phyloP scores from a whole-genome alignment of 2,329 filamentous ascomycete species.

The Fusarium neocosmosporiellum region DNA sequence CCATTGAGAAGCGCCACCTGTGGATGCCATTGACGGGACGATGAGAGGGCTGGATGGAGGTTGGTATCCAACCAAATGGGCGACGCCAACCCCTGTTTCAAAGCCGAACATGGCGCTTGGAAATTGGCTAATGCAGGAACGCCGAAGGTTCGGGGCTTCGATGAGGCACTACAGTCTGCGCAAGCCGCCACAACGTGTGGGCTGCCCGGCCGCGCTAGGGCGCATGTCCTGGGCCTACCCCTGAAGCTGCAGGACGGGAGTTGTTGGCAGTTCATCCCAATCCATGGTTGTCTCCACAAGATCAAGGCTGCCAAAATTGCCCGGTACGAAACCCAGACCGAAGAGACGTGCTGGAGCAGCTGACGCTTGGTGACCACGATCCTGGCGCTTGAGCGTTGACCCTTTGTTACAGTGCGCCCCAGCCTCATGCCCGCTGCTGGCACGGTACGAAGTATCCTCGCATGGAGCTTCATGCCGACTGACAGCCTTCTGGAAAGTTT shows the following conservation, averaged over 20 bases:
- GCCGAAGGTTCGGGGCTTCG: constrained; percentile 38
- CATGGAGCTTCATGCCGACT: constrained; percentile 23
- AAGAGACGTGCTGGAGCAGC: constrained; percentile 13
- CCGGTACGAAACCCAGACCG: constrained; percentile 30
- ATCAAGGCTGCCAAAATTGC: constrained; percentile 35
- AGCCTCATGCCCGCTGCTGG: background rate
- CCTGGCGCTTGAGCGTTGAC: constrained; percentile 7
- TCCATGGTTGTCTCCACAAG: constrained; percentile 32
- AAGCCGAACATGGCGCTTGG: constrained; percentile 34
- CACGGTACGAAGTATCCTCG: constrained; percentile 29
- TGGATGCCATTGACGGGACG: constrained; percentile 20
- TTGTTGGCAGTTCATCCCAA: constrained; percentile 41
- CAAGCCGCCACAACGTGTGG: constrained; percentile 42
- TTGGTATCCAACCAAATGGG: constrained; percentile 31
- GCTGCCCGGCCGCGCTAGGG: constrained; percentile 30
- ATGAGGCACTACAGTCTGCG: constrained; percentile 35
- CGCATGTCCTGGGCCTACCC: constrained; percentile 28
- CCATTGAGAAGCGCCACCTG: constrained; percentile 15
- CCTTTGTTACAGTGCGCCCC: constrained; percentile 27
- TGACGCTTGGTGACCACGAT: constrained; percentile 13
- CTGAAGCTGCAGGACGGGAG: constrained; percentile 42
- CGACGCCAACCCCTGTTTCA: constrained; percentile 45
- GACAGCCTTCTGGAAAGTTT: constrained; percentile 47
- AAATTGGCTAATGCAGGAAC: constrained; percentile 48
- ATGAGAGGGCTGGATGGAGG: constrained; percentile 25